A percentile compares a stretch with the other conserved stretches of the same genome.
These are phyloP conservation scores for Leccinum obscurum DNA, from an alignment of 768 basidiomycete genomes.

Conservation along the genomic window DNA sequence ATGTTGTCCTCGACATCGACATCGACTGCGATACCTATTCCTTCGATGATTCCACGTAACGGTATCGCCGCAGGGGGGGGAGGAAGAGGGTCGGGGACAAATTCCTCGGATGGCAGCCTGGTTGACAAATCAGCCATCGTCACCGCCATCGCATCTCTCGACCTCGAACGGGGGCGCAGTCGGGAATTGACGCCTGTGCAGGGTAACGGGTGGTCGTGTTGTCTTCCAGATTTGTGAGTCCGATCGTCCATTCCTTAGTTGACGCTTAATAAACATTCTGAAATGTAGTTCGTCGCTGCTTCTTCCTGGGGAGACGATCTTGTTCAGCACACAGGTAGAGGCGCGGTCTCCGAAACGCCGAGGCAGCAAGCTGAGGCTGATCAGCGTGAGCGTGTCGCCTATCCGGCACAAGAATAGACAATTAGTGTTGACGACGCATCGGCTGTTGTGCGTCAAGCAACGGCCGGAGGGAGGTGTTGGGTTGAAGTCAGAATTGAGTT, in stretches of 20 bases:
- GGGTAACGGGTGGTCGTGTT: slow-evolving; percentile 38
- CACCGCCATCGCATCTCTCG: slow-evolving; percentile 35
- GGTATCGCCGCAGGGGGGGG: slow-evolving; percentile 20
- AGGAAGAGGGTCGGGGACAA: slow-evolving; percentile 37
- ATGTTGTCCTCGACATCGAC: background rate
- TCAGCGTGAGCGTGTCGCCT: slow-evolving; percentile 48
- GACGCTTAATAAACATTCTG: background rate
- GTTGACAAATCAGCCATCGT: slow-evolving; percentile 35
- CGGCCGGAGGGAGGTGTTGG: slow-evolving; percentile 37
- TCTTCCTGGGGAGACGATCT: slow-evolving; percentile 44
- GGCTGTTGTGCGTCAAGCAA: slow-evolving; percentile 59
- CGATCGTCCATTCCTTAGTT: background rate
- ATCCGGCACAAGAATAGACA: slow-evolving; percentile 54
- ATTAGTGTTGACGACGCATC: slow-evolving; percentile 54
- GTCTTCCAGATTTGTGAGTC: slow-evolving; percentile 48
- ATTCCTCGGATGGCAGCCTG: slow-evolving; percentile 51
- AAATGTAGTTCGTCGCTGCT: slow-evolving; percentile 38
- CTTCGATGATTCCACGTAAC: background rate
- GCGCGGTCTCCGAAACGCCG: slow-evolving; percentile 53
- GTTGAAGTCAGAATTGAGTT: slow-evolving; percentile 53
- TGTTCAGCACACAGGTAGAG: slow-evolving; percentile 57
- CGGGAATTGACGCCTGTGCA: slow-evolving; percentile 55
- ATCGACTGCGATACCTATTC: slow-evolving; percentile 13
- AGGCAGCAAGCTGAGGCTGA: slow-evolving; percentile 53
- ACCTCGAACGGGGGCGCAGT: slow-evolving; percentile 51